These are phyloP conservation scores for Suhomyces xylopsoci DNA, from an alignment of 805 yeast species.

Conservation along the genomic window DNA sequence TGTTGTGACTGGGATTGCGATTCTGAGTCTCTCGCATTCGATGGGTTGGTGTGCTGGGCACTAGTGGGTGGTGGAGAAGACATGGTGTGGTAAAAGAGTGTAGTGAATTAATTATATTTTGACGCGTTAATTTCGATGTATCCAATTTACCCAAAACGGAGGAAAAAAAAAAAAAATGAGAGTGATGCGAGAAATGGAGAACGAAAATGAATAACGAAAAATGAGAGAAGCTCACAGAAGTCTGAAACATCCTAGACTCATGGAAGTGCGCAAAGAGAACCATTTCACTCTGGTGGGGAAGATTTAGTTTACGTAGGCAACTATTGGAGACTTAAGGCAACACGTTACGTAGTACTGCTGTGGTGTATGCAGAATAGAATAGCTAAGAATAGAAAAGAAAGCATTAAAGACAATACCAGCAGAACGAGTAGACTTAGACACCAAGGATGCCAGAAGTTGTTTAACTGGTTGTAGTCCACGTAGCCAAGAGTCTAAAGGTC, in stretches of 20 bases:
- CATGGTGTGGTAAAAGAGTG: slow-evolving; percentile 5
- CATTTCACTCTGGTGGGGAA: too few relatives aligned
- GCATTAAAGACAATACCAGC: too few relatives aligned
- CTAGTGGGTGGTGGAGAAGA: slow-evolving; percentile 27
- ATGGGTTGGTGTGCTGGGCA: slow-evolving; percentile 33
- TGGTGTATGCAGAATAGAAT: neutral
- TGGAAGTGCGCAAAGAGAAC: too few relatives aligned
- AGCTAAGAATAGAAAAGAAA: neutral
- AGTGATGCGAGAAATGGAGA: neutral
- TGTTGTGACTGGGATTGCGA: slow-evolving; percentile 36
- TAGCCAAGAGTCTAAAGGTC: neutral
- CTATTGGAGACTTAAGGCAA: neutral
- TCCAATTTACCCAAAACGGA: slow-evolving; percentile 5
- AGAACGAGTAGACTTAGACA: too few relatives aligned
- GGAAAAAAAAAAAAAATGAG: neutral
- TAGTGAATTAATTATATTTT: slow-evolving; percentile 14
- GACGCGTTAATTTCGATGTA: slow-evolving; percentile 6
- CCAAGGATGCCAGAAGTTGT: too few relatives aligned
- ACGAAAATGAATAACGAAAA: too few relatives aligned
- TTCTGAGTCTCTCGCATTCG: slow-evolving; percentile 31
- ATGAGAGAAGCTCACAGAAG: neutral
- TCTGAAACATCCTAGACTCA: neutral
- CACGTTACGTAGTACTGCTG: neutral
- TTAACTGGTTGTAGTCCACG: neutral
- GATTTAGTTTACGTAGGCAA: neutral